Percentiles rank a stretch among this genome's conserved stretches.
Evolutionary conservation across 805 yeast species (phyloP).

Genomic region (Yarrowia phangngaensis): DNA sequence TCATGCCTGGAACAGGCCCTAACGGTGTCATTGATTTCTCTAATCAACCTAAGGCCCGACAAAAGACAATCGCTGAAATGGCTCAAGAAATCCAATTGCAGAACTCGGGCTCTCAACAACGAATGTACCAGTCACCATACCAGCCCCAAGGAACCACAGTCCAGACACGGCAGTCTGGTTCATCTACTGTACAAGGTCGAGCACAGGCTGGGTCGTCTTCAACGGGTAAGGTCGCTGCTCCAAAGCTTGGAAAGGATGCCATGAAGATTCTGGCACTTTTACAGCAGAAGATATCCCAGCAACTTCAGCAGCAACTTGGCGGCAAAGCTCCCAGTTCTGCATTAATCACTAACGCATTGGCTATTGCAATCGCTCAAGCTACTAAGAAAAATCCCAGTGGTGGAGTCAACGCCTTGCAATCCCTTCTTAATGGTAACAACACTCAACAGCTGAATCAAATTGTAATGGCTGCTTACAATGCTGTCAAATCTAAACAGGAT

Average conservation of each 20-base stretch:
- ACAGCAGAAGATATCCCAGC: constrained; percentile 77
- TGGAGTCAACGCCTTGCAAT: constrained; percentile 32
- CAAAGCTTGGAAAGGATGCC: constrained; percentile 46
- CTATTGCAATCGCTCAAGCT: constrained; percentile 87
- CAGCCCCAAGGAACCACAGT: constrained; percentile 21
- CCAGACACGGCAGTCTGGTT: not conserved
- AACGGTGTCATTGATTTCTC: constrained; percentile 20
- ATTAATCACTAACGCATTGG: constrained; percentile 82
- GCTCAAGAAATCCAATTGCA: constrained; percentile 37
- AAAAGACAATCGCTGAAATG: constrained; percentile 38
- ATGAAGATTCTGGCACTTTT: constrained; percentile 73
- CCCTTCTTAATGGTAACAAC: constrained; percentile 32
- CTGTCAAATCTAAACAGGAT: constrained; percentile 26
- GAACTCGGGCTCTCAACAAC: constrained; percentile 28
- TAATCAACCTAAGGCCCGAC: constrained; percentile 30
- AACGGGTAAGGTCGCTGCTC: constrained; percentile 14
- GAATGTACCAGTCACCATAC: constrained; percentile 23
- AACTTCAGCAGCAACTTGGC: constrained; percentile 73
- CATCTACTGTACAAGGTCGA: constrained; percentile 13
- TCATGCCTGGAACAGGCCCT: constrained; percentile 21
- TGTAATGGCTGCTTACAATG: constrained; percentile 31
- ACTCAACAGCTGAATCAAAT: constrained; percentile 33
- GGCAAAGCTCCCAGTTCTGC: constrained; percentile 80
- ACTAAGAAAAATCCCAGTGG: constrained; percentile 58
- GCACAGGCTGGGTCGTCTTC: constrained; percentile 4